Evolutionary conservation across 805 yeast genomes (phyloP).

Genomic region (Vanderwaltozyma yarrowii): DNA sequence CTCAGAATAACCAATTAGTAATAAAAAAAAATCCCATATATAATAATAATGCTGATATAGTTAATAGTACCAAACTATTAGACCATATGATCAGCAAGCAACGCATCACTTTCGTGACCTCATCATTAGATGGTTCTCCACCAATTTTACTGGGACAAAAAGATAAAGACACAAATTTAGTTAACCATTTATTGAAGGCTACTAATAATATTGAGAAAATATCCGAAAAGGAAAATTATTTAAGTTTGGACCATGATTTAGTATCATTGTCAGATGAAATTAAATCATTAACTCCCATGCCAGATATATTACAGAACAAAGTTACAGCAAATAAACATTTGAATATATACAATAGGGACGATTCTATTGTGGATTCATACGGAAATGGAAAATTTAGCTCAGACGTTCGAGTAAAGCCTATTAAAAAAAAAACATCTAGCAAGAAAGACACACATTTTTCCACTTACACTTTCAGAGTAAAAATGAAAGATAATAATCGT

Average conservation of each 20-base stretch:
- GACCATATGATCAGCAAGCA: not conserved
- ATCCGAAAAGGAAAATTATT: too few relatives aligned
- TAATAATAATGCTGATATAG: conserved; percentile 1
- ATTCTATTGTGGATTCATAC: not conserved
- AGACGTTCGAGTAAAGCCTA: conserved; percentile 7
- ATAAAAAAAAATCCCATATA: conserved; percentile 3
- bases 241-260: not conserved
- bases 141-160: not conserved
- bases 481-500: conserved; percentile 6
- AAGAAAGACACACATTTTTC: conserved; percentile 10
- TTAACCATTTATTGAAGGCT: too few relatives aligned
- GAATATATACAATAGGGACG: too few relatives aligned
- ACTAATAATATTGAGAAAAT: too few relatives aligned
- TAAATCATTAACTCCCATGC: too few relatives aligned
- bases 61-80: not conserved
- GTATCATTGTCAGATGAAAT: not conserved
- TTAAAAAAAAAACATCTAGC: conserved; percentile 5
- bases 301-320: too few relatives aligned
- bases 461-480: conserved; percentile 18
- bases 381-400: conserved; percentile 6
- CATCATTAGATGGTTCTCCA: not conserved
- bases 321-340: too few relatives aligned
- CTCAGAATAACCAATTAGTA: not conserved
- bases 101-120: too few relatives aligned
- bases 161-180: too few relatives aligned